These are phyloP conservation scores for Polyplosphaeria fusca DNA, from an alignment of 495 filamentous ascomycete genomes.

Conservation along the genomic window DNA sequence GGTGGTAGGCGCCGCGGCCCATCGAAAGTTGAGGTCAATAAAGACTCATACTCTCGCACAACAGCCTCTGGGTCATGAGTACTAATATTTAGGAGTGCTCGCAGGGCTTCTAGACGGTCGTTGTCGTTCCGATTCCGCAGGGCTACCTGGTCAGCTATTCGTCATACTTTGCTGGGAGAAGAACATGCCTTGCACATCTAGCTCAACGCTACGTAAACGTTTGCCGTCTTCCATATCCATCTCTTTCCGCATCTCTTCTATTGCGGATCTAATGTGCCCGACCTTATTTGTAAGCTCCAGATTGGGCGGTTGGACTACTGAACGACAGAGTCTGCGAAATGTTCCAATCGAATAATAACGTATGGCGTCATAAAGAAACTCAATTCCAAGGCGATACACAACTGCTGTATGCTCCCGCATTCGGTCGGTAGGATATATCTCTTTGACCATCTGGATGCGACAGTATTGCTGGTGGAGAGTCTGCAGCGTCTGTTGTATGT, in stretches of 20 bases:
- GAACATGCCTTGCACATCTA: neutral
- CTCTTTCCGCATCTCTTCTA: neutral
- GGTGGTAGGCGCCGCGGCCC: neutral
- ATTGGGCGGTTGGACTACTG: neutral
- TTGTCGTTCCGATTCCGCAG: neutral
- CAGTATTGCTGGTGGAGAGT: slow-evolving; percentile 1
- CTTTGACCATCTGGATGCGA: slow-evolving; percentile 1
- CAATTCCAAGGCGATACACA: neutral
- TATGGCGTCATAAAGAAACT: slow-evolving; percentile 3
- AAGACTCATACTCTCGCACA: neutral
- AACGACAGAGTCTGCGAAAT: neutral
- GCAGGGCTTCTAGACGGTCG: neutral
- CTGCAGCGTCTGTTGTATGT: neutral
- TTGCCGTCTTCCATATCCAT: neutral
- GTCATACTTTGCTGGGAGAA: neutral
- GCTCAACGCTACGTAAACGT: neutral
- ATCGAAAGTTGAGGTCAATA: neutral
- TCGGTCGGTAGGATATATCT: neutral
- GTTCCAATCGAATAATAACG: slow-evolving; percentile 6
- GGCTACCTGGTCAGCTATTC: neutral
- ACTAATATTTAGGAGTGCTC: neutral
- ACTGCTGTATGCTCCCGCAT: slow-evolving; percentile 3
- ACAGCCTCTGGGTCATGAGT: neutral
- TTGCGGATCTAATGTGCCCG: neutral
- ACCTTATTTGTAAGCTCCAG: neutral